These are phyloP conservation scores for Ulmus americana DNA, from an alignment of 331 rosid species.

Conservation along the genomic window DNA sequence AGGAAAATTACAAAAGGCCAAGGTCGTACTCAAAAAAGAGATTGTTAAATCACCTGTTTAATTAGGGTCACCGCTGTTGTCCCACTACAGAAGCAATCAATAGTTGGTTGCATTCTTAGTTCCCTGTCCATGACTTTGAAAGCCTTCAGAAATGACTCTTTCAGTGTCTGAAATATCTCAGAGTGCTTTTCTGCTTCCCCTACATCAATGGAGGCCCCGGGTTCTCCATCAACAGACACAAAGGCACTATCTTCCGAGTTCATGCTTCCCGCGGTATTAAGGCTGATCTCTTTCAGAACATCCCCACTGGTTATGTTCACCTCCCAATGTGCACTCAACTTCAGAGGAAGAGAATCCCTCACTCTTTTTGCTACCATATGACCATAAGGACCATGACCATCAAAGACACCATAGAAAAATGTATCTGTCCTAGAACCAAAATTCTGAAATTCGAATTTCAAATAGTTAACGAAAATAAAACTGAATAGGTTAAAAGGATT, in stretches of 20 bases:
- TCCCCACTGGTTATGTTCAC: conserved; percentile 45
- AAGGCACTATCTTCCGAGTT: conserved; percentile 55
- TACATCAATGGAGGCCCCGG: conserved; percentile 43
- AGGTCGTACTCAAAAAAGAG: conserved; percentile 5
- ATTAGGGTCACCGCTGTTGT: conserved; percentile 90
- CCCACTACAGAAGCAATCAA: conserved; percentile 93
- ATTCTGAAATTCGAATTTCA: conserved; percentile 46
- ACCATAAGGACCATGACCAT: conserved; percentile 96
- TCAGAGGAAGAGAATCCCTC: conserved; percentile 94
- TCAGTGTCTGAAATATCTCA: conserved; percentile 63
- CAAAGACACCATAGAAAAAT: conserved; percentile 89
- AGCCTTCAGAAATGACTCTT: conserved; percentile 78
- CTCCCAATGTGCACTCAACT: conserved; percentile 84
- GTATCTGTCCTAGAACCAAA: conserved; percentile 78
- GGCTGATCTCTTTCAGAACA: conserved; percentile 62
- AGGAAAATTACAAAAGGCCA: conserved; percentile 9
- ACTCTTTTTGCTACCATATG: conserved; percentile 98
- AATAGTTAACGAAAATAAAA: conserved; percentile 10
- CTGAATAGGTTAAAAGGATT: neutral
- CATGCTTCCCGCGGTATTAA: conserved; percentile 55
- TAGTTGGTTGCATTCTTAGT: conserved; percentile 54
- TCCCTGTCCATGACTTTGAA: conserved; percentile 88
- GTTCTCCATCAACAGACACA: conserved; percentile 64
- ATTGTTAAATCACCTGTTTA: conserved; percentile 58
- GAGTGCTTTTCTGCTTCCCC: conserved; percentile 67